Evolutionary conservation across 1,284 basidiomycete genomes (phyloP), one percentile per base, ranked within the genome.

Genomic region (Anthracocystis walkeri): DNA sequence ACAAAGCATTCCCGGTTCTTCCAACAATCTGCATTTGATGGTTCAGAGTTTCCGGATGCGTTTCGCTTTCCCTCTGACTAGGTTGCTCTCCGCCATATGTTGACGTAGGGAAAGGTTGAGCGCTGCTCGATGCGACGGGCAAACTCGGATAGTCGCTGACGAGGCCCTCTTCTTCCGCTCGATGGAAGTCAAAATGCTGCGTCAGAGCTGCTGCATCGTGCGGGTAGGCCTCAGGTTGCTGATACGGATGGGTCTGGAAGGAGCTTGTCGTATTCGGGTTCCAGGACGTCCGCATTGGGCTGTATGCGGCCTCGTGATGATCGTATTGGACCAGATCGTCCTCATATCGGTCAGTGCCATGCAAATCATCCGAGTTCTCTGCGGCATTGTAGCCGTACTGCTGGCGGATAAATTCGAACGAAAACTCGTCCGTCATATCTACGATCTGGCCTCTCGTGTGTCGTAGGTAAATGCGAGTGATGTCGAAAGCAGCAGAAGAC

Each of bases 131-230:
- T 14, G 35, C 25, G 16, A 29, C 27, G 18, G 52, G 20, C 11
- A 25, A 4, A 18, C 16, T n/a, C 5, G 27, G 20, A 25, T 21
- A 35, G 10, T 51, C 53, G 18, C 29, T 60, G 14, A 71, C 38
- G 5, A 71, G 25, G 3, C 68, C 68, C 14, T 49, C 58, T 5
- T 31, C 58, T 62, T 71, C 58, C 2, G 68, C 68, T 20, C 54
- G 49, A 2, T 54, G 42, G n/a, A 65, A 71, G 51, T 71, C 68
- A 23, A 71, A 71, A 25, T 61, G 58, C 23, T 41, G 29, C 5
- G 44, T 40, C 8, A 65, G 21, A 2, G 44, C 44, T 14, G 55
- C 55, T 18, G 54, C 49, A 31, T 65, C 58, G 25, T 61, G 27
- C 1, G 18, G 12, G 3, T 38, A 11, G 18, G 31, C 1, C 8